phyloP scores from a whole-genome alignment of 148 eudicot genomes.

The Oxyria digyna region DNA sequence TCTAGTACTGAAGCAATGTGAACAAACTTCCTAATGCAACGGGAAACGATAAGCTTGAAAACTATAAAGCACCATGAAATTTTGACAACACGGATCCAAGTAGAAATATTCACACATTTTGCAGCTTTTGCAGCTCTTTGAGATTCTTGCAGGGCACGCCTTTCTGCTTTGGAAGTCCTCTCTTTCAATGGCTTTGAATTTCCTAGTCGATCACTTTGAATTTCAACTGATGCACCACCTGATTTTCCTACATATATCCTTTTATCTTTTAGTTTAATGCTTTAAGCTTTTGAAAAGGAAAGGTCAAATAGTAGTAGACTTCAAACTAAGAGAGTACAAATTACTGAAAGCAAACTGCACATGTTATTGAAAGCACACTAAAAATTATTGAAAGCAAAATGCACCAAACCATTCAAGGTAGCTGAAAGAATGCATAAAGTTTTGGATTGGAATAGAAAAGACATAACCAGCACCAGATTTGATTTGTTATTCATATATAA shows the following conservation, averaged over 20 bases:
- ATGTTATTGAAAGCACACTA: not conserved
- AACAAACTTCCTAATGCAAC: not conserved
- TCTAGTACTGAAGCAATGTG: not conserved
- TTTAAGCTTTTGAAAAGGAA: not conserved
- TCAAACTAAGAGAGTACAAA: not conserved
- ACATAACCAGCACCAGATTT: not conserved
- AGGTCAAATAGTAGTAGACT: not conserved
- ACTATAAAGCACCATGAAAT: not conserved
- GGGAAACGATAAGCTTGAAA: not conserved
- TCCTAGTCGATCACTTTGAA: constrained; percentile 29
- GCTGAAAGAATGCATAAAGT: not conserved
- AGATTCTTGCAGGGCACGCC: constrained; percentile 92
- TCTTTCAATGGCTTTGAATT: constrained; percentile 55
- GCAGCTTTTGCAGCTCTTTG: constrained; percentile 94
- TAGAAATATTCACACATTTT: constrained; percentile 35
- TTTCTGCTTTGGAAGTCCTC: constrained; percentile 84
- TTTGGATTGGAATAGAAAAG: not conserved
- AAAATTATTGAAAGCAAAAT: not conserved
- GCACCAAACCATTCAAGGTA: not conserved
- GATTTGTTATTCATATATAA: not conserved
- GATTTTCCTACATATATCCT: constrained; percentile 34
- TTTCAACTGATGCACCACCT: constrained; percentile 33
- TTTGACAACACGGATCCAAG: not conserved
- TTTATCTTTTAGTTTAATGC: not conserved
- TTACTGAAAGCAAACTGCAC: not conserved